A percentile compares a stretch with the other conserved stretches of the same genome.
These are phyloP conservation scores for Dichomitus squalens DNA, from an alignment of 1,284 basidiomycete species.

Conservation along the genomic window DNA sequence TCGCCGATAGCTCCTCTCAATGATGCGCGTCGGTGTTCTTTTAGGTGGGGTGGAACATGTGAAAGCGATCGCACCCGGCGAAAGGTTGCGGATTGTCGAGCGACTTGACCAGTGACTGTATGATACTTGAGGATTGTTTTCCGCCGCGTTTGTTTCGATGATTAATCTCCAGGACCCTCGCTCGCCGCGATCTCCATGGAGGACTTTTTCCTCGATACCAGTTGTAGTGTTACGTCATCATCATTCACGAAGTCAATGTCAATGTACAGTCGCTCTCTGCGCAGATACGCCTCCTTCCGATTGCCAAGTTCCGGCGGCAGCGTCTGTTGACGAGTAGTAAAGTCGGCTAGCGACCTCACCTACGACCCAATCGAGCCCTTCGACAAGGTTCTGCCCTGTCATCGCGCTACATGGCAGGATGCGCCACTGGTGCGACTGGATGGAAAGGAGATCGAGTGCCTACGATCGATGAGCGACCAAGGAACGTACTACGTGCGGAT, in stretches of 20 bases:
- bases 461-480: conserved; percentile 34
- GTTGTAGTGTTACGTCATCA: background rate
- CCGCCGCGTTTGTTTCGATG: too few species aligned
- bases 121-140: too few species aligned
- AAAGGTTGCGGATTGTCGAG: conserved; percentile 20
- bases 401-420: conserved; percentile 93
- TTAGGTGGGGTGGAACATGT: conserved; percentile 67
- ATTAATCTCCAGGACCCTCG: background rate
- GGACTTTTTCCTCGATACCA: background rate
- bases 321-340: conserved; percentile 52
- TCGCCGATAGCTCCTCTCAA: conserved; percentile 63
- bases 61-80: conserved; percentile 16
- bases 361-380: conserved; percentile 95
- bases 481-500: background rate
- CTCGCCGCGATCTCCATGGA: background rate
- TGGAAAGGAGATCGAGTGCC: conserved; percentile 76
- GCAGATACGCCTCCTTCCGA: background rate
- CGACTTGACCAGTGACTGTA: background rate
- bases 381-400: conserved; percentile 82
- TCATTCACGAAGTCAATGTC: background rate
- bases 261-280: conserved; percentile 7
- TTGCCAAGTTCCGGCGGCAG: conserved; percentile 13
- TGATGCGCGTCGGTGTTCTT: conserved; percentile 83
- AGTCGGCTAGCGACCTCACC: conserved; percentile 83
- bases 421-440: conserved; percentile 88